Conservation (phyloP, 192 early-diverging fungal genomes). For the Nowakowskiella sp. region DNA sequence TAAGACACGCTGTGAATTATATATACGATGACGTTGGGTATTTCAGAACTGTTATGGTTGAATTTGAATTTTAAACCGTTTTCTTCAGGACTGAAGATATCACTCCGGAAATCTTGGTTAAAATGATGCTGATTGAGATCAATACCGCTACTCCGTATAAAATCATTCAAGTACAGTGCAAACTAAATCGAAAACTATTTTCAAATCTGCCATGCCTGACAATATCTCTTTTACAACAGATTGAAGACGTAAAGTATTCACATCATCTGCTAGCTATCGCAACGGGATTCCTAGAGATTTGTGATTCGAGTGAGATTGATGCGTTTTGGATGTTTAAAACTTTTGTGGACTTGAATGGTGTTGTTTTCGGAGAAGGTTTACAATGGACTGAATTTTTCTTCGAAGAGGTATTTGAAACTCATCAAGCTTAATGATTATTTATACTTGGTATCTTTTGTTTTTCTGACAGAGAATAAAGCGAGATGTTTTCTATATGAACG, state of each 20-base stretch:
- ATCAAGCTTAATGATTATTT: background rate
- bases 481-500: slow-evolving; percentile 11
- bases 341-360: slow-evolving; percentile 16
- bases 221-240: background rate
- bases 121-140: slow-evolving; percentile 21
- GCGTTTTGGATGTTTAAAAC: slow-evolving; percentile 34
- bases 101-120: slow-evolving; percentile 9
- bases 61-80: background rate
- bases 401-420: too few relatives aligned
- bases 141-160: background rate
- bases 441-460: slow-evolving; percentile 3
- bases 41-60: background rate
- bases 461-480: slow-evolving; percentile 5
- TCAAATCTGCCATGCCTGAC: background rate
- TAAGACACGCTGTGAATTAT: slow-evolving; percentile 7
- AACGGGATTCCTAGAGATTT: slow-evolving; percentile 29
- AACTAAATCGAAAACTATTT: too few relatives aligned
- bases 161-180: background rate
- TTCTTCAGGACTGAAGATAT: slow-evolving; percentile 3
- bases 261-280: slow-evolving; percentile 25
- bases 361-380: background rate
- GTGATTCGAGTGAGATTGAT: slow-evolving; percentile 30
- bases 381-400: too few relatives aligned
- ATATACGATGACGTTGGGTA: slow-evolving; percentile 7
- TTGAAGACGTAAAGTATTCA: slow-evolving; percentile 11